Evolutionary conservation across 139 green algal genomes (phyloP).

Genomic region (Pseudopediastrum boryanum): DNA sequence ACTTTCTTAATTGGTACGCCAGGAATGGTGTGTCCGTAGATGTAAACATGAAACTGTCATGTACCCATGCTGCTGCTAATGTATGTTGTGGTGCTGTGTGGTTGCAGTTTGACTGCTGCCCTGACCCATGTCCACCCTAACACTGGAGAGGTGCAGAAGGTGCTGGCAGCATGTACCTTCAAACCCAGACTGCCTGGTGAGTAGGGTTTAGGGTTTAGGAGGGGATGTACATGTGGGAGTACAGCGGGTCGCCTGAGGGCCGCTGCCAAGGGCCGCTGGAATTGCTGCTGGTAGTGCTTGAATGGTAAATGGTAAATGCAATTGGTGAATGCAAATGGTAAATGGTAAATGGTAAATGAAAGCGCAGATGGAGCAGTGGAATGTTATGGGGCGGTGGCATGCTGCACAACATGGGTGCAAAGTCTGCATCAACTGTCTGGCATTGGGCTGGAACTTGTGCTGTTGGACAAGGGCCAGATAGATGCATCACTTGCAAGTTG

Average conservation of each 20-base stretch:
- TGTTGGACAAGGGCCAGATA: too few relatives aligned
- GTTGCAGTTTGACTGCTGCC: conserved; percentile 36
- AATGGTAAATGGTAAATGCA: background rate
- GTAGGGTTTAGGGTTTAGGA: background rate
- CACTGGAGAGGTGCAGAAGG: conserved; percentile 42
- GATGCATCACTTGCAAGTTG: too few relatives aligned
- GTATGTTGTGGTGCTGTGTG: too few relatives aligned
- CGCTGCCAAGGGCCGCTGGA: background rate
- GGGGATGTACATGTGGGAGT: too few relatives aligned
- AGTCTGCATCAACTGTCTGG: background rate
- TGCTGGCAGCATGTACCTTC: conserved; percentile 50
- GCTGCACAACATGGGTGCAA: too few relatives aligned
- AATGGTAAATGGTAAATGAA: background rate
- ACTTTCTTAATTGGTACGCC: background rate
- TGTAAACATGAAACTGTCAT: background rate
- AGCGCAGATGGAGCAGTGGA: background rate
- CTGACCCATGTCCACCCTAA: conserved; percentile 43
- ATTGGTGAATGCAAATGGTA: background rate
- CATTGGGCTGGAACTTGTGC: background rate
- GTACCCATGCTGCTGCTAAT: background rate
- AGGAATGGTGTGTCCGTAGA: background rate
- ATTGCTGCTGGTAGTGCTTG: background rate
- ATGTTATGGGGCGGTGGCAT: too few relatives aligned
- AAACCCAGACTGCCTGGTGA: conserved; percentile 55
- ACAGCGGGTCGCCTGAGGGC: too few relatives aligned